Evolutionary conservation across 352 stramenopile genomes (phyloP).

Genomic region (Pythium rishiriense): DNA sequence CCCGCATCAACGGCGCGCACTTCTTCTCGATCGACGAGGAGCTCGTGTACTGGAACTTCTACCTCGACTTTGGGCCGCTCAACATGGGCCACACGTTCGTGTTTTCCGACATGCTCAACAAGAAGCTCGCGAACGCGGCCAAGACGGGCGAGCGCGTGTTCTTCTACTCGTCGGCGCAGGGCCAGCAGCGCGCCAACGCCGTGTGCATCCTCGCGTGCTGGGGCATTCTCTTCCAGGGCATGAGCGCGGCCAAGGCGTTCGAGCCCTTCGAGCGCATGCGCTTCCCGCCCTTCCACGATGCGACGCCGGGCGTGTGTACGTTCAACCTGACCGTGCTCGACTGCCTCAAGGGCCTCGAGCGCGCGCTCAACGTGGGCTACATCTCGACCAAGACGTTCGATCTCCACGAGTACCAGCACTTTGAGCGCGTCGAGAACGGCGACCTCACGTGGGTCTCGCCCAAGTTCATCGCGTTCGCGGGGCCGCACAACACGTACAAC

Average conservation of each 20-base stretch:
- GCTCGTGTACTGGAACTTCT: constrained; percentile 96
- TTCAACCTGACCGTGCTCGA: constrained; percentile 92
- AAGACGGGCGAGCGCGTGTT: constrained; percentile 55
- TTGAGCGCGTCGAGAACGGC: constrained; percentile 93
- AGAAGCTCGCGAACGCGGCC: constrained; percentile 38
- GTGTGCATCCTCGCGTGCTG: constrained; percentile 89
- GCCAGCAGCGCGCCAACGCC: constrained; percentile 87
- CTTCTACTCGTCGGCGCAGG: constrained; percentile 82
- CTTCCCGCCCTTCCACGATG: constrained; percentile 92
- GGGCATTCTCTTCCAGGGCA: constrained; percentile 84
- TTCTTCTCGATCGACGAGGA: constrained; percentile 87
- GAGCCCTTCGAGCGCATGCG: constrained; percentile 47
- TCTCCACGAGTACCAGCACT: constrained; percentile 94
- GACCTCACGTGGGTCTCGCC: constrained; percentile 95
- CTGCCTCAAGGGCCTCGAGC: constrained; percentile 86
- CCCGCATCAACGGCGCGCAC: constrained; percentile 46
- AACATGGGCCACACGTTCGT: constrained; percentile 78
- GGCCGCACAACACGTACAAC: constrained; percentile 78
- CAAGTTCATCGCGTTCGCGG: constrained; percentile 94
- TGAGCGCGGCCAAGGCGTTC: constrained; percentile 75
- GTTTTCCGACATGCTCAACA: constrained; percentile 52
- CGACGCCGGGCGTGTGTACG: constrained; percentile 74
- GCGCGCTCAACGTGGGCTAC: constrained; percentile 73
- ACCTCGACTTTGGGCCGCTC: constrained; percentile 96
- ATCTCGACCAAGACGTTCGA: constrained; percentile 89